Conservation (phyloP, 2,329 filamentous ascomycete species). For the Thelonectria discophora region DNA sequence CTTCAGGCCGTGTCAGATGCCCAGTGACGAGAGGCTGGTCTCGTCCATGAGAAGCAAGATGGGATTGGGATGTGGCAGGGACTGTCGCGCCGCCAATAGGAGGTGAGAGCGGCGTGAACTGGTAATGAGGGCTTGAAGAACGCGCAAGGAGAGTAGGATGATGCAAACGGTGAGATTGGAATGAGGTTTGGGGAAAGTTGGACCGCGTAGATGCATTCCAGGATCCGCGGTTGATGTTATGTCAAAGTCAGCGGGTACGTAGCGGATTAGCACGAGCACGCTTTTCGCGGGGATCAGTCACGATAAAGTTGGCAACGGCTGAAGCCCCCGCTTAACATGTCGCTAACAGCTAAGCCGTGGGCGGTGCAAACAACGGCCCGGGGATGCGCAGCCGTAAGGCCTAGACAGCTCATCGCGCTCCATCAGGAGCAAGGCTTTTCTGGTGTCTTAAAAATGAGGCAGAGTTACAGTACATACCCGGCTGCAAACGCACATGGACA, state of each 20-base stretch:
- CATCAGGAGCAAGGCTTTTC: not conserved
- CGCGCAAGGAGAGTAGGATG: not conserved
- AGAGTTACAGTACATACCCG: too few species aligned
- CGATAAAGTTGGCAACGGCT: not conserved
- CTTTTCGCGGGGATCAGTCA: not conserved
- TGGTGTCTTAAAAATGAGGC: not conserved
- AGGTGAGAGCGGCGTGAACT: slow-evolving; percentile 2
- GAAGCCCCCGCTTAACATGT: not conserved
- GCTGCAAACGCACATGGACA: not conserved
- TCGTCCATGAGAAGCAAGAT: slow-evolving; percentile 25
- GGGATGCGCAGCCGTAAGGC: too few species aligned
- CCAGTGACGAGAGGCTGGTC: slow-evolving; percentile 9
- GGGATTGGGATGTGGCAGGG: not conserved
- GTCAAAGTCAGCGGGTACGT: slow-evolving; percentile 11
- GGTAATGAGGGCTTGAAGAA: not conserved
- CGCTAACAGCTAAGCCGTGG: too few species aligned
- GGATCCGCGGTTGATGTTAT: slow-evolving; percentile 13
- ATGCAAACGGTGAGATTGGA: slow-evolving; percentile 9
- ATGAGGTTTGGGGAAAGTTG: slow-evolving; percentile 4
- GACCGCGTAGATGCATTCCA: slow-evolving; percentile 10
- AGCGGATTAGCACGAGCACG: not conserved
- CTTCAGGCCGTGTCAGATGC: slow-evolving; percentile 19
- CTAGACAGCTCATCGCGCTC: not conserved
- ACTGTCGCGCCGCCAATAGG: slow-evolving; percentile 4
- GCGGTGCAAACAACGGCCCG: too few species aligned